phyloP scores from a whole-genome alignment of 2,329 filamentous ascomycete genomes.

The Podosphaera aphanis region DNA sequence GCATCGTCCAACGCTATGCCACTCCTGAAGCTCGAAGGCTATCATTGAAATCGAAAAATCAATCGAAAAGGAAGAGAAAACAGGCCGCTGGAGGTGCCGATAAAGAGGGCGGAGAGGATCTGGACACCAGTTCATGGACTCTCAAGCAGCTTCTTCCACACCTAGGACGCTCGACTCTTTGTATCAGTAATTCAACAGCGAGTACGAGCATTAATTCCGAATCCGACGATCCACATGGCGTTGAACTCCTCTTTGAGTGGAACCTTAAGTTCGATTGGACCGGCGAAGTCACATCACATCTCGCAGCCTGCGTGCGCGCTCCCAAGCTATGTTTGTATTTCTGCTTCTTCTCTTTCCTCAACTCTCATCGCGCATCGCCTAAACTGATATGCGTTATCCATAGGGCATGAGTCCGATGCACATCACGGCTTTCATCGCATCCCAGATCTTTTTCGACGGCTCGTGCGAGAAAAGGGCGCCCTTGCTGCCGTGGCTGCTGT shows the following conservation, averaged over 20 bases:
- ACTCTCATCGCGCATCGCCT: neutral
- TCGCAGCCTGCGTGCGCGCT: slow-evolving; percentile 30
- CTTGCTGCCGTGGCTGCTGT: slow-evolving; percentile 35
- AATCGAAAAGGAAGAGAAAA: slow-evolving; percentile 7
- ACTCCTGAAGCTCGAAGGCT: slow-evolving; percentile 14
- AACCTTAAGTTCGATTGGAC: slow-evolving; percentile 47
- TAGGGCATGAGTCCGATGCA: slow-evolving; percentile 34
- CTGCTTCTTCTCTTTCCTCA: slow-evolving; percentile 23
- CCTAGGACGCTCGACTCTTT: slow-evolving; percentile 24
- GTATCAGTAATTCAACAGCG: neutral
- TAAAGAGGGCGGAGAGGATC: slow-evolving; percentile 6
- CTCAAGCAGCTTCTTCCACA: slow-evolving; percentile 27
- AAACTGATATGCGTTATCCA: neutral
- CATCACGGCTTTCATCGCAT: slow-evolving; percentile 32
- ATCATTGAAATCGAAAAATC: neutral
- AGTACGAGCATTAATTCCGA: slow-evolving; percentile 14
- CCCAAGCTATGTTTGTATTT: slow-evolving; percentile 22
- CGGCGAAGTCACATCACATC: slow-evolving; percentile 38
- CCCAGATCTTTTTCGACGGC: slow-evolving; percentile 33
- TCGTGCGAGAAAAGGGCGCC: slow-evolving; percentile 31
- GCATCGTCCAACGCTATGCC: slow-evolving; percentile 25
- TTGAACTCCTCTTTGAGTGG: slow-evolving; percentile 31
- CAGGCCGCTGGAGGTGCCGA: slow-evolving; percentile 12
- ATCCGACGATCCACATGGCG: slow-evolving; percentile 7
- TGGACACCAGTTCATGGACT: slow-evolving; percentile 11